These are phyloP conservation scores for Cudoniella acicularis DNA, from an alignment of 495 filamentous ascomycete genomes.

Conservation along the genomic window DNA sequence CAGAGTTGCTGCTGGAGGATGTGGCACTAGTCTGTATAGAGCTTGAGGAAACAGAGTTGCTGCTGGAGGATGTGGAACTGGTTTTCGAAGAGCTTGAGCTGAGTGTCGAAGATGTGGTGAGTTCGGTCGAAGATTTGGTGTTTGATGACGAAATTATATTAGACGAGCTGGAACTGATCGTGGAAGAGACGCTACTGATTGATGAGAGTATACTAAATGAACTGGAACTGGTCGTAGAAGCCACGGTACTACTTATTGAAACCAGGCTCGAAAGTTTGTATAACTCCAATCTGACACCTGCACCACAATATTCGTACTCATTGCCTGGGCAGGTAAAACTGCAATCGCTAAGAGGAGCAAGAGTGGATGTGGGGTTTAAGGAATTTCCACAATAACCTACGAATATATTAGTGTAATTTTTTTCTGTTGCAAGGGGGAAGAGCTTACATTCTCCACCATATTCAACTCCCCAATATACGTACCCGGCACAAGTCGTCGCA, in stretches of 20 bases:
- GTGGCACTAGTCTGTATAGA: background rate
- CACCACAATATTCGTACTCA: conserved; percentile 34
- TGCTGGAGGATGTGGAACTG: conserved; percentile 1
- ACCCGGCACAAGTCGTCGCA: conserved; percentile 36
- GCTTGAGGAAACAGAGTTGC: conserved; percentile 1
- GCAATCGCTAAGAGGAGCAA: conserved; percentile 40
- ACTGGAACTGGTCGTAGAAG: background rate
- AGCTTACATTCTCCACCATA: conserved; percentile 47
- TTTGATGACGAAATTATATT: background rate
- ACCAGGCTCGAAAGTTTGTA: conserved; percentile 18
- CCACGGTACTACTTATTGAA: background rate
- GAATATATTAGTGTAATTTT: conserved; percentile 29
- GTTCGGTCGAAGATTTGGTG: background rate
- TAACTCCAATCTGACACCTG: conserved; percentile 33
- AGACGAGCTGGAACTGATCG: background rate
- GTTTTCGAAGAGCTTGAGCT: background rate
- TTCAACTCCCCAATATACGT: conserved; percentile 45
- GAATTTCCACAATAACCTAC: conserved; percentile 47
- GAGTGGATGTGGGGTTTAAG: conserved; percentile 34
- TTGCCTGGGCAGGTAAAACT: conserved; percentile 48
- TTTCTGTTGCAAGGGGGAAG: background rate
- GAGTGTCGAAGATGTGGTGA: background rate
- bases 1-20: background rate
- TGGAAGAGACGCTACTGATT: conserved; percentile 5
- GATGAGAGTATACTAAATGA: conserved; percentile 4